These are phyloP conservation scores for Colletotrichum tofieldiae DNA, from an alignment of 2,329 filamentous ascomycete species.

Conservation along the genomic window DNA sequence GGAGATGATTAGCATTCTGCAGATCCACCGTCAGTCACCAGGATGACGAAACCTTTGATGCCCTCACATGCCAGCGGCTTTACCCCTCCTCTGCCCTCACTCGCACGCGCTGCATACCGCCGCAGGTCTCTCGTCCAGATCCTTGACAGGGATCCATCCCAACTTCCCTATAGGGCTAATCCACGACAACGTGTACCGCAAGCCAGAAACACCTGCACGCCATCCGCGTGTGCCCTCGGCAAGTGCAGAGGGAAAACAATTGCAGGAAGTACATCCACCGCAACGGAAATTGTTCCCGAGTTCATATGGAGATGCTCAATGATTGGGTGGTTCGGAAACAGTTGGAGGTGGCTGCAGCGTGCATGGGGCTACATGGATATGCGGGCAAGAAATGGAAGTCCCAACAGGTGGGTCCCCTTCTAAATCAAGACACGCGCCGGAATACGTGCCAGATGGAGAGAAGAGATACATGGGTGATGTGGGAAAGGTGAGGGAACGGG, in stretches of 20 bases:
- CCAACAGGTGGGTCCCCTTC: slow-evolving; percentile 5
- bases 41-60: slow-evolving; percentile 4
- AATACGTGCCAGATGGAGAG: neutral
- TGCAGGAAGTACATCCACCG: neutral
- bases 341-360: slow-evolving; percentile 4
- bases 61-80: slow-evolving; percentile 4
- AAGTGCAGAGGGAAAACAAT: neutral
- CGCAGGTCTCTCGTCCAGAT: neutral
- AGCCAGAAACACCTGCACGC: neutral
- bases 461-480: neutral
- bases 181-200: slow-evolving; percentile 2
- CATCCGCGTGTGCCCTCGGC: neutral
- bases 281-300: neutral
- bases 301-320: neutral
- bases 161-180: neutral
- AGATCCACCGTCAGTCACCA: neutral
- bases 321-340: neutral
- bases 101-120: neutral
- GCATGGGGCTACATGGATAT: neutral
- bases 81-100: neutral
- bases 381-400: neutral
- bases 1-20: neutral
- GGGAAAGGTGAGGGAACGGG: neutral
- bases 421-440: neutral
- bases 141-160: neutral